Conservation (phyloP, 1,284 basidiomycete species). For the Puccinia polysora region DNA sequence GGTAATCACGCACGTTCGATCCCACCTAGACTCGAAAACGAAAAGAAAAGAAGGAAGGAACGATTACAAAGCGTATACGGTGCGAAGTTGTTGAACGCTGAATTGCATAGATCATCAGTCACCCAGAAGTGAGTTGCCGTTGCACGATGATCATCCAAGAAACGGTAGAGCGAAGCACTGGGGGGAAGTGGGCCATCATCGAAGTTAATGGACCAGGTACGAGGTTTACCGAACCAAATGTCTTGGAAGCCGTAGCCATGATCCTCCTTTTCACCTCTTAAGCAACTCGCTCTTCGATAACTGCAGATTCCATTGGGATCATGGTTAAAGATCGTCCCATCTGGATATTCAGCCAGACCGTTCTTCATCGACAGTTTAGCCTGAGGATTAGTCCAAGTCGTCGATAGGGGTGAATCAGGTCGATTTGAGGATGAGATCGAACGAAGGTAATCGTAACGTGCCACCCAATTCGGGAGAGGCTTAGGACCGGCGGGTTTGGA, state of each 20-base stretch:
- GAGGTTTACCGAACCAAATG: background rate
- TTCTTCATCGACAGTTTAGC: background rate
- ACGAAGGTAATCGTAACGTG: background rate
- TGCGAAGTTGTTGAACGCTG: too few species aligned
- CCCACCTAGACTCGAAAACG: too few species aligned
- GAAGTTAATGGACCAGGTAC: too few species aligned
- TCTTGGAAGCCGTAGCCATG: too few species aligned
- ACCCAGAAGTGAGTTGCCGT: slow-evolving; percentile 22
- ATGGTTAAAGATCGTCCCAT: background rate
- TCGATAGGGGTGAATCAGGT: too few species aligned
- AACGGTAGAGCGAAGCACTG: background rate
- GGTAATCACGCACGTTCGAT: background rate
- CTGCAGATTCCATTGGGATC: slow-evolving; percentile 12
- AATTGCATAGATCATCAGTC: background rate
- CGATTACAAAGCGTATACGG: background rate
- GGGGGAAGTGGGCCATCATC: slow-evolving; percentile 22
- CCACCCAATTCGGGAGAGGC: background rate
- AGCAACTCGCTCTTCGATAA: slow-evolving; percentile 1
- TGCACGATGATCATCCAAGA: background rate
- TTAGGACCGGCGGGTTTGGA: background rate
- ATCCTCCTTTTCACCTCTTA: background rate
- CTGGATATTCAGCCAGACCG: background rate
- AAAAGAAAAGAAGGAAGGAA: too few species aligned
- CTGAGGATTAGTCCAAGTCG: background rate
- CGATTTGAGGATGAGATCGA: background rate